Conservation (phyloP, 345 rosid genomes). For the Geranium brycei region DNA sequence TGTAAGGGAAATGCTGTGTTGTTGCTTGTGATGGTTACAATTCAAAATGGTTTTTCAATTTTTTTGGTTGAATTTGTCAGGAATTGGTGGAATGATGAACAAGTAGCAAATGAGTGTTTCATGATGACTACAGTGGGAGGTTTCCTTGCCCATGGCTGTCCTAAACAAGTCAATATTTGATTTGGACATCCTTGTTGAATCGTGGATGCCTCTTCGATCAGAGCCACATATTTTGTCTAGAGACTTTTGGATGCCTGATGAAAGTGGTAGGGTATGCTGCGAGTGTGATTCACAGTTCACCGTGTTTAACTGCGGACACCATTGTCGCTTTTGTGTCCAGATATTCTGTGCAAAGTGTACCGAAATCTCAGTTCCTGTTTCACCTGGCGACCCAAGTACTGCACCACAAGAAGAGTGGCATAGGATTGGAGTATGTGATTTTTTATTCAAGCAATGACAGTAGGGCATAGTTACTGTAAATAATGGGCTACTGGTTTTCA, state of each 20-base stretch:
- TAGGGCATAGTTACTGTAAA: conserved; percentile 25
- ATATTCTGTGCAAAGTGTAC: conserved; percentile 94
- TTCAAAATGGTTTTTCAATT: not conserved
- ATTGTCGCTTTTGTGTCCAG: conserved; percentile 83
- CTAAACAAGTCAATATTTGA: conserved; percentile 48
- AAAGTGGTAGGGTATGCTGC: conserved; percentile 87
- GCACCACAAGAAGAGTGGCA: conserved; percentile 45
- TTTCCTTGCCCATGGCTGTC: conserved; percentile 46
- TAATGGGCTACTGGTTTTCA: conserved; percentile 38
- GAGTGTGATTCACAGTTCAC: conserved; percentile 81
- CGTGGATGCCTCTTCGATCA: conserved; percentile 70
- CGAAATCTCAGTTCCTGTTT: conserved; percentile 50
- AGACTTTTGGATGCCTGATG: conserved; percentile 99
- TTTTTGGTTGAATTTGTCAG: conserved; percentile 7
- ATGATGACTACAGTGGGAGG: conserved; percentile 47
- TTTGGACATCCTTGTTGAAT: conserved; percentile 35
- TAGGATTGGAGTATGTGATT: conserved; percentile 80
- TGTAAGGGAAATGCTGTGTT: no score
- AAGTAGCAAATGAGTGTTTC: conserved; percentile 22
- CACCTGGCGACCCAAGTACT: conserved; percentile 30
- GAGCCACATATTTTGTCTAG: conserved; percentile 66
- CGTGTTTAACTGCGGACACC: conserved; percentile 63
- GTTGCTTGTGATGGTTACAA: no score
- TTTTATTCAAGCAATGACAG: conserved; percentile 78
- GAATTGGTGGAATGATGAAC: conserved; percentile 22